Base-by-base conservation (phyloP, 306 rosid species). In the Spatholobus suberectus region DNA sequence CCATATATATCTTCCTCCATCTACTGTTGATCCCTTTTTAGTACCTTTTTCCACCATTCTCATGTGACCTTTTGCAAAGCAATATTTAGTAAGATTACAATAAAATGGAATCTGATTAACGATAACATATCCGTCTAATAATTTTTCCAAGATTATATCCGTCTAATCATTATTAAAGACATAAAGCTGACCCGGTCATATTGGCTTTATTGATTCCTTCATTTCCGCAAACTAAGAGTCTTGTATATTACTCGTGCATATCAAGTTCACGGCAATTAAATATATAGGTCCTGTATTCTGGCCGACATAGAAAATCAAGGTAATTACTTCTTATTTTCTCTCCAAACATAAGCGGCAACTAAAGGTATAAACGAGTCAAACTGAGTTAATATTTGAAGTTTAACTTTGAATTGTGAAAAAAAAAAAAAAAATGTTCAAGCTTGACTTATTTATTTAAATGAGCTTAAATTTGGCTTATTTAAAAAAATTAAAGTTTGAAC, bases 221-320 rank as follows among this genome's bases (percentile, higher is more conserved):
- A 12, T 51, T 26, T 32, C 57, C 35, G 20, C 34, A 21, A 35
- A 32, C n/a, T 0, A 14, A 76, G n/a, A 15, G 27, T 21, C 77
- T 83, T 41, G 40, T 38, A 68, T 38, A 74, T n/a, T 24, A 40
- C 46, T 24, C 13, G 20, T 66, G 29, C 18, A 13, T 78, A 78
- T 83, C 63, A 40, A 54, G 14, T 41, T 41, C 78, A 51, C 0
- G 21, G 59, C 12, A 55, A 55, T 21, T 55, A 55, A 52, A 52
- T 18, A 52, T 52, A n/a, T 15, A 13, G 52, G 5, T 46, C 6
- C 14, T 5, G 10, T 15, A 71, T 58, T 57, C 18, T 49, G 37
- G 78, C 47, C 70, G 37, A 59, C 37, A 29, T 44, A 12, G n/a
- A 83, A 82, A 32, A 27, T 18, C 24, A 27, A 21, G 26, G 26